Percentiles rank a stretch among this genome's conserved stretches.
Conservation (phyloP, 2,329 filamentous ascomycete species). For the Monosporascus sp. region DNA sequence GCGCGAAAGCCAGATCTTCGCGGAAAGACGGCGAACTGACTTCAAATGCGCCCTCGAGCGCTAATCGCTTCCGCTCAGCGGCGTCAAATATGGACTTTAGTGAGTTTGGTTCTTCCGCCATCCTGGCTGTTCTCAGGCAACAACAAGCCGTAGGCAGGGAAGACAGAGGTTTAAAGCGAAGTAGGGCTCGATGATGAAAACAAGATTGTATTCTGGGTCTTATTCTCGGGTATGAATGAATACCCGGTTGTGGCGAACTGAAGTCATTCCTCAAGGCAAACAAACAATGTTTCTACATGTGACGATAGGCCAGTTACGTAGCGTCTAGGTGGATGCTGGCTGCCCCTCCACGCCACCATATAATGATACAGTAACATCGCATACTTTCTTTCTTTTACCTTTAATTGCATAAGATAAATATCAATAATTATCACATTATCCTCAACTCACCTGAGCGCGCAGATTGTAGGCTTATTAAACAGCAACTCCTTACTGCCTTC, state of each 20-base stretch:
- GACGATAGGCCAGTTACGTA: not conserved
- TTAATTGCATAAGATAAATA: too few species aligned
- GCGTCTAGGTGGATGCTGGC: not conserved
- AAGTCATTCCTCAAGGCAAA: too few species aligned
- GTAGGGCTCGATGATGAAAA: too few species aligned
- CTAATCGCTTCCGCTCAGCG: constrained; percentile 45
- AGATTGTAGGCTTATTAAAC: too few species aligned
- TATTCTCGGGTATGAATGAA: too few species aligned
- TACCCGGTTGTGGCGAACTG: too few species aligned
- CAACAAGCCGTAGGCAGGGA: not conserved
- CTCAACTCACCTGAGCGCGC: too few species aligned
- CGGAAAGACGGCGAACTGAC: constrained; percentile 61
- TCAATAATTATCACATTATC: too few species aligned
- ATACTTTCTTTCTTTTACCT: too few species aligned
- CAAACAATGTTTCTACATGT: not conserved
- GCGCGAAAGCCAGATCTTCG: constrained; percentile 59
- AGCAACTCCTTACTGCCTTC: too few species aligned
- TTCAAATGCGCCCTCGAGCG: constrained; percentile 60
- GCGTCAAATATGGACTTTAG: constrained; percentile 44
- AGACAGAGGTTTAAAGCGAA: not conserved
- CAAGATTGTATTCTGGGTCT: too few species aligned
- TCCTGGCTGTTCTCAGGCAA: constrained; percentile 5
- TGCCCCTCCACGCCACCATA: not conserved
- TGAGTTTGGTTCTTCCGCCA: constrained; percentile 41
- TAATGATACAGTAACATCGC: not conserved